phyloP scores from a whole-genome alignment of 2,329 filamentous ascomycete genomes.

The Diaporthe citri region DNA sequence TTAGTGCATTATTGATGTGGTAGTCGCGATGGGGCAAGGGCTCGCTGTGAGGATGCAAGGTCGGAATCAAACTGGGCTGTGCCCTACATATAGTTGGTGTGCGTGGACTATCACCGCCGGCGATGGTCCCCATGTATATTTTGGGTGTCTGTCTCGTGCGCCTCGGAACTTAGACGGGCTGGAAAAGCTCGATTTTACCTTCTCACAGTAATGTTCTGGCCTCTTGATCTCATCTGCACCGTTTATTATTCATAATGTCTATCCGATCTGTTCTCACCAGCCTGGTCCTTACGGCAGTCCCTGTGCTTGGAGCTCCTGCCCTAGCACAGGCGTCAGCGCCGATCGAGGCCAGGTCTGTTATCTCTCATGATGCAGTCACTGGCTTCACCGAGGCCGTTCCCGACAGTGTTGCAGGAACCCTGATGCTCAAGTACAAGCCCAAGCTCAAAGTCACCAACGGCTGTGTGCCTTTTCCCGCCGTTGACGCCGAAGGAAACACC shows the following conservation, averaged over 20 bases:
- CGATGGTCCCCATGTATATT: neutral
- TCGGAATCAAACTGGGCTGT: too few relatives aligned
- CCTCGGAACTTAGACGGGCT: neutral
- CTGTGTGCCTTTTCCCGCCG: conserved; percentile 73
- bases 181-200: neutral
- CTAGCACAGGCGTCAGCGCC: neutral
- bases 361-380: conserved; percentile 55
- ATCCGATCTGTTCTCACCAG: conserved; percentile 2
- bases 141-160: too few relatives aligned
- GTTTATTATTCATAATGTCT: neutral
- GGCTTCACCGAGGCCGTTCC: conserved; percentile 68
- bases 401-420: conserved; percentile 54
- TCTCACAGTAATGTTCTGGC: neutral
- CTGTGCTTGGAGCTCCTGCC: conserved; percentile 13
- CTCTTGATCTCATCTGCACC: neutral
- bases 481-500: conserved; percentile 69
- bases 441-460: conserved; percentile 67
- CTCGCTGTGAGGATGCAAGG: neutral
- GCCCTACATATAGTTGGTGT: neutral
- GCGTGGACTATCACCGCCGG: neutral
- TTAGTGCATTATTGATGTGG: neutral
- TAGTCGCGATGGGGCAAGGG: neutral
- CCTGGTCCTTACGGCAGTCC: conserved; percentile 1
- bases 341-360: conserved; percentile 38
- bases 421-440: conserved; percentile 69